Conservation (phyloP, 2,329 filamentous ascomycete genomes). For the Pseudogymnoascus sp. region DNA sequence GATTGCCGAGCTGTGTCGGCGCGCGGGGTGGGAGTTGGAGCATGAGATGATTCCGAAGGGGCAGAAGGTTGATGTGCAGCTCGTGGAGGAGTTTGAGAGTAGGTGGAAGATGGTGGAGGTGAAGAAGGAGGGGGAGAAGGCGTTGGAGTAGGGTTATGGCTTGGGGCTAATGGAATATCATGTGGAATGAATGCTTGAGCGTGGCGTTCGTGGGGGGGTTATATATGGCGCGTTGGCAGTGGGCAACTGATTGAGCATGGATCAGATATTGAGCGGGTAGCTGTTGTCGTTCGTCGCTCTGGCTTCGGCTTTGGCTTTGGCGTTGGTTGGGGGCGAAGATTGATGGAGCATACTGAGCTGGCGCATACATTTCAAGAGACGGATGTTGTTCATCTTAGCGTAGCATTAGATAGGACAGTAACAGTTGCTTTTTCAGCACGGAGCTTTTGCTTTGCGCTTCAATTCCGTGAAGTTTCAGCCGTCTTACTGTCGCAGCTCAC, state of each 20-base stretch:
- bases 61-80: constrained; percentile 49
- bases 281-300: not conserved
- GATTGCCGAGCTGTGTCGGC: constrained; percentile 74
- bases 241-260: not conserved
- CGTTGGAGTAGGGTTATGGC: not conserved
- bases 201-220: not conserved
- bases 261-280: not conserved
- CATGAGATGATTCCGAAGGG: constrained; percentile 71
- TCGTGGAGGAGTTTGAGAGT: constrained; percentile 38
- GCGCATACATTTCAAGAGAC: constrained; percentile 1
- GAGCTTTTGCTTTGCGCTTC: not conserved
- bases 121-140: not conserved
- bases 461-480: not conserved
- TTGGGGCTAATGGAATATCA: not conserved
- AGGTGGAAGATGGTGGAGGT: constrained; percentile 22
- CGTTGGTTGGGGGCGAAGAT: not conserved
- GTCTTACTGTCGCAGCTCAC: not conserved
- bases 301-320: not conserved
- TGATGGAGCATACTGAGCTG: not conserved
- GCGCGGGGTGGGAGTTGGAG: constrained; percentile 68
- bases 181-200: not conserved
- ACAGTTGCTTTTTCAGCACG: not conserved
- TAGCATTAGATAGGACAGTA: not conserved
- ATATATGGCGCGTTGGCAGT: not conserved
- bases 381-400: not conserved